Conservation (phyloP, 1,284 basidiomycete species). For the Ceratorhiza oryzae-sativae region DNA sequence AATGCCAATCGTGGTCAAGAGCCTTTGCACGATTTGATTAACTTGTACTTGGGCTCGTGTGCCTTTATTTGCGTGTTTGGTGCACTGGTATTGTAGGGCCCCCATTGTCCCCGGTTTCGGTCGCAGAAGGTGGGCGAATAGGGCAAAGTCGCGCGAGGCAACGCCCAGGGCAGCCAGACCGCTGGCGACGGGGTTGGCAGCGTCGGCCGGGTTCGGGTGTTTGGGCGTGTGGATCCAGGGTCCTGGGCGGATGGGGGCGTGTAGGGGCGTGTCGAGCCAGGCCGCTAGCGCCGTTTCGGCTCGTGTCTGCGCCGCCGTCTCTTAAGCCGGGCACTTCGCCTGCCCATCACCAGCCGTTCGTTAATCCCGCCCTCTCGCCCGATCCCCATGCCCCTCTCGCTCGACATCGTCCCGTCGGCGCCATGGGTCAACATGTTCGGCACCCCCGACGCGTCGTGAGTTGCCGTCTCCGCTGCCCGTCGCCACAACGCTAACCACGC, state of each 20-base stretch:
- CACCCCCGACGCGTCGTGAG: conserved; percentile 69
- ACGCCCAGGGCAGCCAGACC: no score
- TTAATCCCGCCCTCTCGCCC: conserved; percentile 2
- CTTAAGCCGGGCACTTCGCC: conserved; percentile 10
- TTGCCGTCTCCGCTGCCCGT: conserved; percentile 37
- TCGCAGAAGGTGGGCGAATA: conserved; percentile 5
- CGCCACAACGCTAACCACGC: not conserved
- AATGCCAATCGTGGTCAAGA: conserved; percentile 21
- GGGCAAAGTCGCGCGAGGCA: conserved; percentile 6
- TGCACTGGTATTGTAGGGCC: conserved; percentile 30
- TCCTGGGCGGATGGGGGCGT: conserved; percentile 1
- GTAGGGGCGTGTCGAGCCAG: conserved; percentile 9
- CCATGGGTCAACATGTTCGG: conserved; percentile 70
- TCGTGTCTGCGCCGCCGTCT: conserved; percentile 13
- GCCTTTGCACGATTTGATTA: conserved; percentile 6
- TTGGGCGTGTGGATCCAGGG: not conserved
- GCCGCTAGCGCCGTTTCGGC: not conserved
- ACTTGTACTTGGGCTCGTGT: conserved; percentile 21
- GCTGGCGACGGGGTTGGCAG: not conserved
- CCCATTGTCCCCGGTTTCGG: conserved; percentile 24
- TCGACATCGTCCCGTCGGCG: conserved; percentile 65
- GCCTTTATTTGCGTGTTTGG: not conserved
- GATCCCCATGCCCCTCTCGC: conserved; percentile 63
- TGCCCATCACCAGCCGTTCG: conserved; percentile 27
- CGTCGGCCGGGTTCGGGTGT: not conserved